phyloP scores from a whole-genome alignment of 2,329 filamentous ascomycete species.

The Calonectria montana region DNA sequence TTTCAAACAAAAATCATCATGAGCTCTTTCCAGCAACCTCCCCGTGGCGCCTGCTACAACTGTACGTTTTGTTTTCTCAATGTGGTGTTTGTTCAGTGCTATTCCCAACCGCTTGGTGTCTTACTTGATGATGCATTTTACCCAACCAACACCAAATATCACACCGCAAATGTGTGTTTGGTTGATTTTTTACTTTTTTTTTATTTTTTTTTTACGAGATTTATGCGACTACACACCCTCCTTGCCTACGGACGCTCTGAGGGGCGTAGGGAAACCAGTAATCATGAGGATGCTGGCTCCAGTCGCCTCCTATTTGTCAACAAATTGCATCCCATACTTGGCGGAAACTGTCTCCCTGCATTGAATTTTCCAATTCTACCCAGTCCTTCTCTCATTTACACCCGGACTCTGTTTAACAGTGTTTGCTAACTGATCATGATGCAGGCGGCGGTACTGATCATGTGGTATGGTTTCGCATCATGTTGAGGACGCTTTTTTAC shows the following conservation, averaged over 20 bases:
- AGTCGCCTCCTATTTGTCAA: conserved; percentile 9
- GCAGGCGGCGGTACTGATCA: conserved; percentile 79
- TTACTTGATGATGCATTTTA: not conserved
- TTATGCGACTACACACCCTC: not conserved
- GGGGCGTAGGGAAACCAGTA: conserved; percentile 8
- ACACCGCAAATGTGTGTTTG: conserved; percentile 7
- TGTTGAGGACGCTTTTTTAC: conserved; percentile 28
- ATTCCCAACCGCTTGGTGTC: not conserved
- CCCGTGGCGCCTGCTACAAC: conserved; percentile 63
- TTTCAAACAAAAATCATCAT: conserved; percentile 47
- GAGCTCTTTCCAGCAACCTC: conserved; percentile 50
- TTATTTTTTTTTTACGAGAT: not conserved
- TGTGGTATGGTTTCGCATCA: conserved; percentile 67
- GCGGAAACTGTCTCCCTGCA: conserved; percentile 1
- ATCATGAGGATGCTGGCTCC: conserved; percentile 1
- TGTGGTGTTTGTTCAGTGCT: not conserved
- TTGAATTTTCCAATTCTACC: not conserved
- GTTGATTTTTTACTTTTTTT: not conserved
- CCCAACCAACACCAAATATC: not conserved
- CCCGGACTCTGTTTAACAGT: conserved; percentile 16
- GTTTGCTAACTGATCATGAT: conserved; percentile 38
- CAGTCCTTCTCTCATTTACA: not conserved
- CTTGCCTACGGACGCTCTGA: not conserved
- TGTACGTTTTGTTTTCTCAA: conserved; percentile 51
- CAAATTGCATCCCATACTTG: conserved; percentile 4